Evolutionary conservation across 495 filamentous ascomycete species (phyloP).

Genomic region (Mytilinidion resinicola): DNA sequence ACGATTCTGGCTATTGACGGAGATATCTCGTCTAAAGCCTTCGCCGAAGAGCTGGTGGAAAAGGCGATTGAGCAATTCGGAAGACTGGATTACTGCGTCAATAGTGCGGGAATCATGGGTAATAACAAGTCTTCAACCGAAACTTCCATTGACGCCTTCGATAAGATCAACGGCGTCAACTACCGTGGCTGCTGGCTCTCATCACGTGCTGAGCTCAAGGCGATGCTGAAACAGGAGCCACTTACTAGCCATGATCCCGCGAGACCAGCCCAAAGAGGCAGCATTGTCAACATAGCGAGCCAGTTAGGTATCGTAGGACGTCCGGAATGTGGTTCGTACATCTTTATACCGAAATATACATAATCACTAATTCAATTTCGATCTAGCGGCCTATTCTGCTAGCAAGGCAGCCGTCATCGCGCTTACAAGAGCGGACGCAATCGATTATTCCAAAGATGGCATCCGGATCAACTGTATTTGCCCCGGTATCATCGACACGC

Average conservation of each 20-base stretch:
- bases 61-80: conserved; percentile 2
- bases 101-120: conserved; percentile 28
- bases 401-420: conserved; percentile 43
- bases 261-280: conserved; percentile 17
- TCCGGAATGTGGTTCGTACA: neutral
- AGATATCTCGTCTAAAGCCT: conserved; percentile 22
- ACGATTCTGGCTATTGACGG: conserved; percentile 27
- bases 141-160: conserved; percentile 36
- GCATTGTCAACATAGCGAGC: conserved; percentile 32
- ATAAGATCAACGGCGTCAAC: conserved; percentile 41
- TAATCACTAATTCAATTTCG: too few species aligned
- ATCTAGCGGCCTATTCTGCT: conserved; percentile 35
- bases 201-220: conserved; percentile 42
- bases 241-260: conserved; percentile 5
- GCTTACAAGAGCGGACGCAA: conserved; percentile 34
- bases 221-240: conserved; percentile 45
- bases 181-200: conserved; percentile 45
- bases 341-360: too few species aligned
- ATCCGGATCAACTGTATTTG: conserved; percentile 49
- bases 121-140: conserved; percentile 28
- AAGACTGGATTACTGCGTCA: conserved; percentile 26
- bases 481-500: conserved; percentile 41
- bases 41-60: conserved; percentile 24
- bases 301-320: conserved; percentile 22
- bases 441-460: conserved; percentile 37